Conservation (phyloP, 805 yeast species). For the Wickerhamomyces rabaulensis region DNA sequence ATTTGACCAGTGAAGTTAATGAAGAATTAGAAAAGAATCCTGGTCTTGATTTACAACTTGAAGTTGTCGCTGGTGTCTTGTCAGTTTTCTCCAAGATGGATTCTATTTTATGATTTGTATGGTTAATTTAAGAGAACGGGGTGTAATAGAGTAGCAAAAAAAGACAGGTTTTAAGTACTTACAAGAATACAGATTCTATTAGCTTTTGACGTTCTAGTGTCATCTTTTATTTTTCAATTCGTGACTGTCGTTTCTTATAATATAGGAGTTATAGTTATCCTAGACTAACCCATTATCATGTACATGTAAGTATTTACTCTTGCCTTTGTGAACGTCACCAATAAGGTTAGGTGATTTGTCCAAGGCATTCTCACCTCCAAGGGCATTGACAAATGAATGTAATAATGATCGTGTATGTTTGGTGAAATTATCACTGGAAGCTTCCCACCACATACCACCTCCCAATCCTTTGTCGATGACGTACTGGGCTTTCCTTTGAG, state of each 20-base stretch:
- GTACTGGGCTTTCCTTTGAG: constrained; percentile 53
- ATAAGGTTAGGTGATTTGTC: constrained; percentile 7
- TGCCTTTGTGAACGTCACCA: constrained; percentile 3
- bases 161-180: background rate
- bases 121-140: constrained; percentile 13
- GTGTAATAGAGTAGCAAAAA: too few relatives aligned
- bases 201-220: background rate
- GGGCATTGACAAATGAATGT: constrained; percentile 35
- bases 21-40: constrained; percentile 39
- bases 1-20: constrained; percentile 43
- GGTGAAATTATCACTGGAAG: constrained; percentile 59
- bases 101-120: constrained; percentile 52
- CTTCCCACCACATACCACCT: constrained; percentile 97
- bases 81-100: constrained; percentile 91
- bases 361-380: constrained; percentile 12
- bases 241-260: background rate
- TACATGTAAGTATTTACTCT: constrained; percentile 13
- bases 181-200: background rate
- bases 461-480: constrained; percentile 46
- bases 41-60: constrained; percentile 60
- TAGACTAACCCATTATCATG: constrained; percentile 2
- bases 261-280: background rate
- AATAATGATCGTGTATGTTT: constrained; percentile 36
- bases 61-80: constrained; percentile 88
- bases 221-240: background rate